Percentiles rank a stretch among this genome's conserved stretches.
These are phyloP conservation scores for Vitis cinerea DNA, from an alignment of 164 flowering plant genomes.

Conservation along the genomic window DNA sequence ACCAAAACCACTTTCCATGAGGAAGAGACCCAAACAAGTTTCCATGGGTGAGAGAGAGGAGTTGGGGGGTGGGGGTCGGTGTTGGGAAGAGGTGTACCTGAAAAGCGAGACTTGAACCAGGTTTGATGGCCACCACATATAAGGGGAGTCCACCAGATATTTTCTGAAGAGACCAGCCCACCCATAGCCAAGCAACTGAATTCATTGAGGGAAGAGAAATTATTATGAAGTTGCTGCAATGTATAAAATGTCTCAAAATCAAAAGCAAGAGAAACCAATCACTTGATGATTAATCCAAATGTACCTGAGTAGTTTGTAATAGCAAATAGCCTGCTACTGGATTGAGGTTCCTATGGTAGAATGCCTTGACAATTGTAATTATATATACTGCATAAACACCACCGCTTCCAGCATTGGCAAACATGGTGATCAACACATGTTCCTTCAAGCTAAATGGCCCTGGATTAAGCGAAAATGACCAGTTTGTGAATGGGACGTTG, in stretches of 20 bases:
- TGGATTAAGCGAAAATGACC: conserved; percentile 10
- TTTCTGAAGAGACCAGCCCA: conserved; percentile 5
- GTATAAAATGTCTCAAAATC: too few relatives aligned
- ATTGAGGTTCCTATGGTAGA: conserved; percentile 6
- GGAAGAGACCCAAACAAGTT: too few relatives aligned
- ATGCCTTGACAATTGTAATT: conserved; percentile 6
- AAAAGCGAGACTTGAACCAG: conserved; percentile 9
- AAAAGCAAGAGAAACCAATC: too few relatives aligned
- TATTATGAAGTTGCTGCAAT: too few relatives aligned
- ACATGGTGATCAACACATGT: neutral
- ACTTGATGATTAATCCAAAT: too few relatives aligned
- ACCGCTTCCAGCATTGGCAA: conserved; percentile 9
- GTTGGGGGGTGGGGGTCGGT: too few relatives aligned
- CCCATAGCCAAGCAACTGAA: conserved; percentile 7
- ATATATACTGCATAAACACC: conserved; percentile 7
- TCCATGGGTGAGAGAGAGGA: too few relatives aligned
- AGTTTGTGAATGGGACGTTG: neutral
- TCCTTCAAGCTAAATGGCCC: conserved; percentile 13
- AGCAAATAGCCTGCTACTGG: neutral
- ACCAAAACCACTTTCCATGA: too few relatives aligned
- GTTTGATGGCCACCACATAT: conserved; percentile 9
- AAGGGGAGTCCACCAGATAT: neutral
- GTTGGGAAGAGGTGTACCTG: neutral
- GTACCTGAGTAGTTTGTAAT: neutral
- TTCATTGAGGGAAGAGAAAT: neutral